Base-by-base conservation (phyloP, 2,329 filamentous ascomycete genomes). In the Aschersonia sp. region DNA sequence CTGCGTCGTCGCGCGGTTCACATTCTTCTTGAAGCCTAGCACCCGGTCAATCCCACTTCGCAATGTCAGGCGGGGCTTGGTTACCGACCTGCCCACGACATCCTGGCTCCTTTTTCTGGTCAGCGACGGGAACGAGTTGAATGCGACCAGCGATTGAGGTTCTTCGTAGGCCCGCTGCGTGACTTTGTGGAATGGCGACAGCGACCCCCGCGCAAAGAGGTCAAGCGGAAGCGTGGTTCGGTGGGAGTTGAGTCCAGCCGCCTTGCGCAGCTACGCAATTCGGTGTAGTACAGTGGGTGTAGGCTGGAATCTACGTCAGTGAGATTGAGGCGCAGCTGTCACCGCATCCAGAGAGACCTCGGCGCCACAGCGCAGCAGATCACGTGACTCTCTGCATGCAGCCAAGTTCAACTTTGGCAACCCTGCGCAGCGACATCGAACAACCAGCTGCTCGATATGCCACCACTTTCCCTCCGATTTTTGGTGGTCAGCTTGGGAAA, bases 1-100 rank as follows among this genome's bases (percentile, higher is more conserved):
- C 81, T 95, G 89, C 70, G 94, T 98, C 68, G 90, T 95, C 59
- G 90, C 90, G 72, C 92, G 87, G 74, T 92, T 90, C 73, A 97
- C 89, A 81, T 94, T 94, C 68, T 94, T 95, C 73, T 92, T 70
- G 59, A 70, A 70, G 54, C 68, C 68, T 70, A 54, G 44, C 52
- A 65, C 56, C 64, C 59, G n/a, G 44, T 60, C 55, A 56, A 56
- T 54, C 50, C 53, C 53, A 53, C 51, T 46, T 56, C 52, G 43
- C 45, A 41, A 6, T 22, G 53, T n/a, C 11, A 54, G 54, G 56
- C 55, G 57, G 57, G 57, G 58, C 57, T 53, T 47, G 41, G 44
- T 22, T 49, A 51, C 63, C 41, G 60, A 84, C 81, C 81, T 69
- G 81, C 80, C 81, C 80, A 84, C 67, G 80, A 83, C 80, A 84